phyloP scores from a whole-genome alignment of 257 asterid genomes.

The Fraxinus cuspidata region DNA sequence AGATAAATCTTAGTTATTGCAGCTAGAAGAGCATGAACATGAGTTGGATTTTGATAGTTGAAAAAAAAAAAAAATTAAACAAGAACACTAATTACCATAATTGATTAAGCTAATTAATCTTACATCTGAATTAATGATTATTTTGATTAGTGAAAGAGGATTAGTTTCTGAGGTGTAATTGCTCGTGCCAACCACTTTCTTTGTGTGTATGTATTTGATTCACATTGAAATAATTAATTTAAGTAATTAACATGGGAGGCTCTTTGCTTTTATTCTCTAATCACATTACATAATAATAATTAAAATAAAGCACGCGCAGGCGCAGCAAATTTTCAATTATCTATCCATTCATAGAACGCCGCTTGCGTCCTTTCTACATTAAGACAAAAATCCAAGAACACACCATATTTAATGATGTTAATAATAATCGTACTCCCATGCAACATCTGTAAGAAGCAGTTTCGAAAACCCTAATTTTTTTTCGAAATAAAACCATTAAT shows the following conservation, averaged over 20 bases:
- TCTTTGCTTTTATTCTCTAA: constrained; percentile 14
- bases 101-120: not conserved
- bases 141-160: constrained; percentile 1
- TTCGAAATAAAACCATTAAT: not conserved
- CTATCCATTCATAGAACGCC: constrained; percentile 27
- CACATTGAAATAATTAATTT: not conserved
- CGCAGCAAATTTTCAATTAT: constrained; percentile 28
- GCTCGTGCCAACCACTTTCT: constrained; percentile 40
- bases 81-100: not conserved
- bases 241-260: constrained; percentile 18
- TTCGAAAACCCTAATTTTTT: constrained; percentile 31
- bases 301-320: constrained; percentile 40
- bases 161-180: constrained; percentile 23
- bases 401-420: not conserved
- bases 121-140: constrained; percentile 2
- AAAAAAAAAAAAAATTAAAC: not conserved
- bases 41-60: too few relatives aligned
- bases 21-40: too few relatives aligned
- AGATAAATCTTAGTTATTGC: too few relatives aligned
- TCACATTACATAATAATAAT: constrained; percentile 11
- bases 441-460: constrained; percentile 33
- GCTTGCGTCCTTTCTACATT: constrained; percentile 32
- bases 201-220: not conserved
- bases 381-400: constrained; percentile 19
- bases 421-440: constrained; percentile 28